Conservation (phyloP, 257 asterid species). For the Schizonepeta tenuifolia region DNA sequence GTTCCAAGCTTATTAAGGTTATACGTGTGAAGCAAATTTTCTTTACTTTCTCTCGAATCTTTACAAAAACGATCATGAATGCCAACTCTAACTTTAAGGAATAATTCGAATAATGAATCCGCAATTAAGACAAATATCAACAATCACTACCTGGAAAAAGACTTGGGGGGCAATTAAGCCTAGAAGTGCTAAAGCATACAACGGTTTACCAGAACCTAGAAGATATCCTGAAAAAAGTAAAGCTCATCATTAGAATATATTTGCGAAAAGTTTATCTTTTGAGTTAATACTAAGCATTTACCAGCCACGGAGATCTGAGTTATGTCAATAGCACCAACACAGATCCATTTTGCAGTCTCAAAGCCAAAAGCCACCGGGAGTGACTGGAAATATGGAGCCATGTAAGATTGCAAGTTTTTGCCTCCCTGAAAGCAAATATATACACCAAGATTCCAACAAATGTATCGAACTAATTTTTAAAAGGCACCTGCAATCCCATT, state of each 20-base stretch:
- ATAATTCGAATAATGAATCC: neutral
- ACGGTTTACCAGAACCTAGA: constrained; percentile 83
- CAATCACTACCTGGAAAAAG: constrained; percentile 82
- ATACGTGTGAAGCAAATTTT: neutral
- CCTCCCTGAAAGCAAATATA: constrained; percentile 14
- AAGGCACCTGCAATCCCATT: constrained; percentile 87
- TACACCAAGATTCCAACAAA: constrained; percentile 4
- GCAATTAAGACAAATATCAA: constrained; percentile 1
- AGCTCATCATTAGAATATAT: constrained; percentile 11
- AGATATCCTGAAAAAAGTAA: constrained; percentile 73
- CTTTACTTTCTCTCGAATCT: neutral
- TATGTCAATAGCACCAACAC: constrained; percentile 95
- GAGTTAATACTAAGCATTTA: constrained; percentile 28
- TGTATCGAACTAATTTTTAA: constrained; percentile 11
- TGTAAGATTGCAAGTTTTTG: constrained; percentile 18
- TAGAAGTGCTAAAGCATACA: constrained; percentile 78
- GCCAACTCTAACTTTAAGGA: neutral
- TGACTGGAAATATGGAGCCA: constrained; percentile 55
- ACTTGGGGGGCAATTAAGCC: constrained; percentile 89
- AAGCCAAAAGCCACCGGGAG: constrained; percentile 96
- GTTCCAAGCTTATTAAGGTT: neutral
- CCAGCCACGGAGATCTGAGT: constrained; percentile 97
- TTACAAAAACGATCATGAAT: neutral
- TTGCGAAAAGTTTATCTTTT: neutral
- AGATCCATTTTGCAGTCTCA: constrained; percentile 98